These are phyloP conservation scores for Nemophila menziesii DNA, from an alignment of 257 asterid genomes.

Conservation along the genomic window DNA sequence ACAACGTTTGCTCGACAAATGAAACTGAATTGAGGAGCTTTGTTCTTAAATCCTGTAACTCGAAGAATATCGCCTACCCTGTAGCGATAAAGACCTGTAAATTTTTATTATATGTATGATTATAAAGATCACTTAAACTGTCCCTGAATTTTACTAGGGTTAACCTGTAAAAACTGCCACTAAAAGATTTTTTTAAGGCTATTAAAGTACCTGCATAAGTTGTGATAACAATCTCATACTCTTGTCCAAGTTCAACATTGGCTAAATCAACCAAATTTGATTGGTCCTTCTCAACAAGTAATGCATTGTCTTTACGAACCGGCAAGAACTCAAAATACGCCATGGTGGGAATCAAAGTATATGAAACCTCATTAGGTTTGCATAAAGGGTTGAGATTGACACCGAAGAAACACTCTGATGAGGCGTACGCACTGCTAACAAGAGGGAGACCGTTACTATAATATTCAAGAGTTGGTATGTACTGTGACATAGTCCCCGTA, in stretches of 20 bases:
- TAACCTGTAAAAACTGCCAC: too few species aligned
- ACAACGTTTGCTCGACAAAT: conserved; percentile 27
- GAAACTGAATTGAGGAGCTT: conserved; percentile 28
- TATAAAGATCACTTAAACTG: too few species aligned
- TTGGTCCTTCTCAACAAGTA: conserved; percentile 4
- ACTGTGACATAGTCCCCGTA: conserved; percentile 36
- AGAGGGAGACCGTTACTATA: conserved; percentile 35
- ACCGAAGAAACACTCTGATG: conserved; percentile 31
- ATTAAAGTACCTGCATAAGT: conserved; percentile 28
- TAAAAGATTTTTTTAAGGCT: not conserved
- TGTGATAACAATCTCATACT: conserved; percentile 32
- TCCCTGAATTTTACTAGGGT: too few species aligned
- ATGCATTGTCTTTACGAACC: conserved; percentile 7
- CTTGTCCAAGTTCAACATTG: conserved; percentile 26
- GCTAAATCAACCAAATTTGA: conserved; percentile 24
- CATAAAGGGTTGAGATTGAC: conserved; percentile 33
- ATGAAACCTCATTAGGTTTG: conserved; percentile 27
- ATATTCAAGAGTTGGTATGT: conserved; percentile 29
- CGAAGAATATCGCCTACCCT: conserved; percentile 31
- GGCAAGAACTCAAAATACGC: conserved; percentile 38
- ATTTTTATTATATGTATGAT: not conserved
- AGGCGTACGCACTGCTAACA: conserved; percentile 32
- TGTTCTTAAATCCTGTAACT: conserved; percentile 36
- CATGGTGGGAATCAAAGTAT: conserved; percentile 40
- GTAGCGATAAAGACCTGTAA: conserved; percentile 30